Conservation (phyloP, 768 basidiomycete genomes). For the Termitomyces sp. region DNA sequence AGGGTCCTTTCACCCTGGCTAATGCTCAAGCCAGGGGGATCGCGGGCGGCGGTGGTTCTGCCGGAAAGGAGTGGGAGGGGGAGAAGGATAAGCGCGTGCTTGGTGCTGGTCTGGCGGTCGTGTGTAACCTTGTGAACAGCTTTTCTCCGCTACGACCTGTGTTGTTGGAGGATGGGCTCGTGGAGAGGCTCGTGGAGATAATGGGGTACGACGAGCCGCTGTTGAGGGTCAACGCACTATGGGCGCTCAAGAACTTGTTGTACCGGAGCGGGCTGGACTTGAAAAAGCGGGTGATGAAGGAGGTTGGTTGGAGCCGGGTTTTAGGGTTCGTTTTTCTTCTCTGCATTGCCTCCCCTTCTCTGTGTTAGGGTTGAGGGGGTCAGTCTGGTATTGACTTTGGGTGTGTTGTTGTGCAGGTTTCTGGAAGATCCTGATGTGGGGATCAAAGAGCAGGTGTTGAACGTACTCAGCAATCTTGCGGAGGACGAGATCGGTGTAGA, state of each 20-base stretch:
- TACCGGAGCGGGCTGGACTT: conserved; percentile 53
- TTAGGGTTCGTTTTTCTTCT: conserved; percentile 35
- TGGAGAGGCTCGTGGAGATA: conserved; percentile 41
- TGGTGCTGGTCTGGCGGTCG: conserved; percentile 61
- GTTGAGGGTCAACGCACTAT: conserved; percentile 55
- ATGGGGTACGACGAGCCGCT: not conserved
- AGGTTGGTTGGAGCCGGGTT: conserved; percentile 61
- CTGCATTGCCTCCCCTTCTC: not conserved
- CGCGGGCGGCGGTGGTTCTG: not conserved
- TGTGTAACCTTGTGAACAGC: conserved; percentile 84
- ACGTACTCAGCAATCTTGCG: conserved; percentile 61
- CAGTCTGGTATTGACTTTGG: not conserved
- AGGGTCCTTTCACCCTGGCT: not conserved
- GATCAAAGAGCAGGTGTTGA: conserved; percentile 68
- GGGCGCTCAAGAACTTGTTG: conserved; percentile 84
- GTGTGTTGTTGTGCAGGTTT: conserved; percentile 32
- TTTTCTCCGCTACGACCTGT: conserved; percentile 69
- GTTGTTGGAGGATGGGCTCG: conserved; percentile 61
- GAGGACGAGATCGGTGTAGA: conserved; percentile 54
- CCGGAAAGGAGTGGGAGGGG: conserved; percentile 13
- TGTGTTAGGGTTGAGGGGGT: not conserved
- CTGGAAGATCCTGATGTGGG: conserved; percentile 45
- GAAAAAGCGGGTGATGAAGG: conserved; percentile 63
- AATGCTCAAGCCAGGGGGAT: not conserved
- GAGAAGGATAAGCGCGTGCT: conserved; percentile 63